Conservation (phyloP, 305 asterid species). For the Ilex paraguariensis region DNA sequence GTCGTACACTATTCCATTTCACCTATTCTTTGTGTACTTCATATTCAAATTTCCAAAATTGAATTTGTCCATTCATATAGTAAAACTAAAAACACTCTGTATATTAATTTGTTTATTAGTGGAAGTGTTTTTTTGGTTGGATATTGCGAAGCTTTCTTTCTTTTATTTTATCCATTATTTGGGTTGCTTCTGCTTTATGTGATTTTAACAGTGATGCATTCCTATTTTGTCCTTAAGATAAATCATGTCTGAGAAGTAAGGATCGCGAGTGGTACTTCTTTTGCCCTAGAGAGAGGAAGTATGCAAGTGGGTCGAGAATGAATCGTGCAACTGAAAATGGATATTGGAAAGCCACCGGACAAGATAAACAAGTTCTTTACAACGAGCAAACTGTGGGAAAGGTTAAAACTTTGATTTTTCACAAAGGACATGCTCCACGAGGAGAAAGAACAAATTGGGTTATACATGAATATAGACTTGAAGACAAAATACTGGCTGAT, state of each 20-base stretch:
- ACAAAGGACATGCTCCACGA: conserved; percentile 63
- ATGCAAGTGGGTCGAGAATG: conserved; percentile 67
- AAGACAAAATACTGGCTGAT: conserved; percentile 44
- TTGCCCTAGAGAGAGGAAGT: conserved; percentile 82
- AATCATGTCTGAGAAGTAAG: conserved; percentile 58
- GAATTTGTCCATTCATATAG: not conserved
- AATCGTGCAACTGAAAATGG: conserved; percentile 87
- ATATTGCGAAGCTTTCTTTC: not conserved
- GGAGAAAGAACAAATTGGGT: conserved; percentile 92
- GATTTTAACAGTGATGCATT: not conserved
- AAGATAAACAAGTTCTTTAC: conserved; percentile 39
- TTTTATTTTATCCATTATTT: not conserved
- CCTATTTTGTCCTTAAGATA: conserved; percentile 38
- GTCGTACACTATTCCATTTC: not conserved
- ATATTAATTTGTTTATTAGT: not conserved
- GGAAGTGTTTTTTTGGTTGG: too few relatives aligned
- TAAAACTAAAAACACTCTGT: not conserved
- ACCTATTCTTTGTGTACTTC: not conserved
- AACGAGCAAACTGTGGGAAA: conserved; percentile 42
- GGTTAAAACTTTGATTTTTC: conserved; percentile 76
- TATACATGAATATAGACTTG: conserved; percentile 57
- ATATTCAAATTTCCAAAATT: not conserved
- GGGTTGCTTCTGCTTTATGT: not conserved
- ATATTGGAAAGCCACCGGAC: conserved; percentile 89
- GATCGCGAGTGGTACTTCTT: conserved; percentile 93